Evolutionary conservation across 257 asterid genomes (phyloP), one percentile per base, ranked within the genome.

Genomic region (Catharanthus roseus): DNA sequence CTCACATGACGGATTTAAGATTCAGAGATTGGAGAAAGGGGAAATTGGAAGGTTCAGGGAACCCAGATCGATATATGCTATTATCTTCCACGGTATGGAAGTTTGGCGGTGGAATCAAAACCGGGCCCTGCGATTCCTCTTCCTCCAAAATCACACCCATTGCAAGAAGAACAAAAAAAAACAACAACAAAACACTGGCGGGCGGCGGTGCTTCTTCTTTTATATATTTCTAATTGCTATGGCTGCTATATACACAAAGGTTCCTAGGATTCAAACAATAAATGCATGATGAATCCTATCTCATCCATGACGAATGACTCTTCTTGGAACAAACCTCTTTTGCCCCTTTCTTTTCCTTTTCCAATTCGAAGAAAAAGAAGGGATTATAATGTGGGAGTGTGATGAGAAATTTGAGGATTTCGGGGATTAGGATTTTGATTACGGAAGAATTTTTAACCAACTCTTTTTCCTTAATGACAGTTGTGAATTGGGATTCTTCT

Each of bases 21-120:
- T 76, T 76, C 28, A 84, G 85, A 55, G 87, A 70, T 7, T 68
- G 79, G 8, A 84, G 77, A 73, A 84, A 81, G 1, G 79, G 68
- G 60, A 84, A 81, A 78, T 81, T 78, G 24, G 77, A 50, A 6
- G 85, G 74, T 62, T 76, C 75, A 5, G 87, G 87, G 9, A 84
- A 78, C 68, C 84, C 81, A 72, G 87, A 84, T 60, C 87, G 82
- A 42, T 81, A 84, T 58, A 84, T 72, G 82, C 75, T 75, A 55
- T 76, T 70, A 65, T 81, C 82, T 72, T 78, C 87, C 65, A 84
- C 85, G 57, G 73, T 68, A 4, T 82, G 68, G 33, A 84, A 81
- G 16, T 84, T 81, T 1, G 70, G 68, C 10, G 87, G 85, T 6
- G 87, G 75, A 36, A 74, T 50, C 53, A 72, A 24, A 31, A 65